Evolutionary conservation across 2,329 filamentous ascomycete species (phyloP), one percentile per base, ranked within the genome.

Genomic region (Coleophoma cylindrospora): DNA sequence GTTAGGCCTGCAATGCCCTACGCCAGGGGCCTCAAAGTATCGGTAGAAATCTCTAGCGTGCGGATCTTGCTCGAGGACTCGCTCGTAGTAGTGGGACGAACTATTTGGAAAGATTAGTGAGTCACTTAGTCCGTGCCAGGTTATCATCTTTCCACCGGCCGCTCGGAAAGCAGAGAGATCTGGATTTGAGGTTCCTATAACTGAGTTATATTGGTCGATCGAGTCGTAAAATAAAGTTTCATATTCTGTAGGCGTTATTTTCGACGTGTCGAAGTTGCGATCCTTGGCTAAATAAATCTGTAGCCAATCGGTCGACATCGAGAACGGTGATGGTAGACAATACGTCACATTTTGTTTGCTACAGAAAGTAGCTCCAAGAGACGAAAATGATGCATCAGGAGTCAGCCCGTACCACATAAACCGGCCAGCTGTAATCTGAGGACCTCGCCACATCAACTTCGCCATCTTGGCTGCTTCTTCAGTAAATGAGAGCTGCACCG

Each of bases 71-170:
- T 46, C 36, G n/a, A 47, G 33, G 1, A 71, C 68, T 9, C 58
- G 52, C 5, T 64, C 45, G 50, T 71, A 72, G 54, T 73, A 73
- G 19, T 66, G 46, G 3, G 55, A 52, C 1, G 65, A 68, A 2
- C 69, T 66, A 11, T 65, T 62, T 2, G 65, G 59, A 22, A 61
- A 59, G 51, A 74, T 71, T 11, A 70, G 53, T 21, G 65, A n/a
- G 27, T 48, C 49, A 4, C 27, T 22, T 14, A 48, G 32, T 11
- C 49, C 49, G 21, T 51, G 49, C 38, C 45, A 51, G 22, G 45
- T 36, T 13, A 51, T 40, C 12, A 51, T 36, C 49, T 51, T 51
- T 14, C 45, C 45, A 34, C 49, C 49, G 10, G 21, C 19, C n/a
- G 21, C 34, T 15, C 32, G 19, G 49, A 51, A 43, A 8, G 11